Evolutionary conservation across 2,329 filamentous ascomycete species (phyloP), one percentile per base, ranked within the genome.

Genomic region (Diaporthe humulicola): DNA sequence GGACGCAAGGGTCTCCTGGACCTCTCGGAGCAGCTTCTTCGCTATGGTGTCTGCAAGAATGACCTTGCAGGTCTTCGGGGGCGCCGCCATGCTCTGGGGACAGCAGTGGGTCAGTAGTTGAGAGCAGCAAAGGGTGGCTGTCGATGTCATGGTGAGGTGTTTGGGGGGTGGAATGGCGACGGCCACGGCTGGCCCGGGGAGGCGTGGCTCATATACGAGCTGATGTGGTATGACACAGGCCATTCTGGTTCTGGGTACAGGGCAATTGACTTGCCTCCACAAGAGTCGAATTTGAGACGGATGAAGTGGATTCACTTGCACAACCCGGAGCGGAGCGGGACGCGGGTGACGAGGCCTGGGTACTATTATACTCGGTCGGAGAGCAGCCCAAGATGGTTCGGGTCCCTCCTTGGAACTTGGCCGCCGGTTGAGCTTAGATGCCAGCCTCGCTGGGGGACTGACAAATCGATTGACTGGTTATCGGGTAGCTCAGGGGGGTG

Each of bases 11-110:
- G 84, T 87, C 78, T 90, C 91, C 80, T 93, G 89, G 64, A 98
- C 87, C 77, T 92, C 93, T 80, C 90, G 90, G 75, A 98, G 89
- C 70, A 98, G 89, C 73, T 89, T 89, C 86, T 95, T 97, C 78
- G 96, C 95, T 81, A 99, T 95, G 79, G 93, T 93, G 79, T 94
- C 93, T 75, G 96, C 95, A 79, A 98, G 91, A 80, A 98, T 90
- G 83, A 98, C 95, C 90, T 98, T 98, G 91, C 97, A 98, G 81
- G 94, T 91, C 85, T 91, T 91, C 79, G 88, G 89, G 30, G 86
- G 84, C 66, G 83, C 82, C 78, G 85, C 83, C 86, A 88, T 88
- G 70, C 60, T 79, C 64, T 77, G 73, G 74, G 69, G 48, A 66
- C 40, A 61, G 45, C 40, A 52, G 69, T 73, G 73, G 76, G 74